phyloP scores from a whole-genome alignment of 2,329 filamentous ascomycete genomes.

The Colletotrichum liriopes region DNA sequence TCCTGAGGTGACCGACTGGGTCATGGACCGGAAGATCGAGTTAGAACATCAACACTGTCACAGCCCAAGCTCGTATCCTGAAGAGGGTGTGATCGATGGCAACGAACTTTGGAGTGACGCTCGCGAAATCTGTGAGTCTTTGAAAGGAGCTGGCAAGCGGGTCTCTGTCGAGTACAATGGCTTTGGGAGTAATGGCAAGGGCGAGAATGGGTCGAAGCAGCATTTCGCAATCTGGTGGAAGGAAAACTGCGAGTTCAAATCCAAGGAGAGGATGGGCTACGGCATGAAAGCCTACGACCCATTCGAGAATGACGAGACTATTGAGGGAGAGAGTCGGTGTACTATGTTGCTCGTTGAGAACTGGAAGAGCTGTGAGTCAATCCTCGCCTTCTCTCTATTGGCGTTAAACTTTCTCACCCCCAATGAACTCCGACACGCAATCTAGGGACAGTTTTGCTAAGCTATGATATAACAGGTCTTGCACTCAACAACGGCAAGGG shows the following conservation, averaged over 20 bases:
- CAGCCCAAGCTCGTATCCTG: neutral
- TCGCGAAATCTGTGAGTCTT: neutral
- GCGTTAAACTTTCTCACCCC: neutral
- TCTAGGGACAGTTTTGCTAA: neutral
- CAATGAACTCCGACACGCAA: neutral
- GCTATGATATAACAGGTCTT: neutral
- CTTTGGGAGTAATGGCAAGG: no score
- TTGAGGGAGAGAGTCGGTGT: neutral
- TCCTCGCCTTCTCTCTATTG: no score
- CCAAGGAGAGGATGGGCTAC: neutral
- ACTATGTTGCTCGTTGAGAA: neutral
- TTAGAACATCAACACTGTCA: neutral
- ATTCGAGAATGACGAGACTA: neutral
- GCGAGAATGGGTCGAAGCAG: no score
- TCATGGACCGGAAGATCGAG: neutral
- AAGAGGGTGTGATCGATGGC: neutral
- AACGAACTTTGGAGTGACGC: neutral
- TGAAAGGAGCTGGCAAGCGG: neutral
- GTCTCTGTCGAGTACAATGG: no score
- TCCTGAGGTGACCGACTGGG: neutral
- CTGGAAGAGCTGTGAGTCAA: constrained; percentile 18
- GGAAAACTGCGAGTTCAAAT: neutral
- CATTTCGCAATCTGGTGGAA: neutral
- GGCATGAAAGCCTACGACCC: constrained; percentile 1
- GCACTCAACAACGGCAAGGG: neutral